Base-by-base conservation (phyloP, 2,329 filamentous ascomycete genomes). In the Aspergillus sp. region DNA sequence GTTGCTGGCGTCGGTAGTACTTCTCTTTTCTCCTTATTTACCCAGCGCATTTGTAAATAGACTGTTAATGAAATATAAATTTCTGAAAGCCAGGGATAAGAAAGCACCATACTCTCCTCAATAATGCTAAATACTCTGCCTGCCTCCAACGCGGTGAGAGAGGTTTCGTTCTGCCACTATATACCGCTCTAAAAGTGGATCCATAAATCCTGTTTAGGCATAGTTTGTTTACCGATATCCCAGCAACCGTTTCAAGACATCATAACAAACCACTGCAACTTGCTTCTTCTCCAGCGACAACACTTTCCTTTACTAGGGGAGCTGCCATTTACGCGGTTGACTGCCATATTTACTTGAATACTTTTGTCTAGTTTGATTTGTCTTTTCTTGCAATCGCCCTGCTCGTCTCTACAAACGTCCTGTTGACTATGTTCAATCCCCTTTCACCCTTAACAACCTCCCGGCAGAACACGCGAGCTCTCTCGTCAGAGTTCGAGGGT, bases 401-500 rank as follows among this genome's bases (percentile, higher is more conserved):
- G 41, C 18, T 39, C 17, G 15, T 18, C 8, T 24, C 20, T n/a
- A 26, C 18, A 18, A 54, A 45, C 52, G 50, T 58, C 50, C 53
- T 22, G 48, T 59, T 34, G 59, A 64, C 41, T 53, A 78, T 78
- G 74, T 68, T 74, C 54, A 71, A 71, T 55, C 74, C 75, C 51
- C 63, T 78, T 32, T 76, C 73, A 5, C 71, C 73, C n/a, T 68
- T 78, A 45, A 74, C 75, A 41, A 66, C 74, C 24, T 75, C 75
- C 44, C 72, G 68, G 59, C 75, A 76, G 58, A 78, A 78, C 61
- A 69, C 69, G 42, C 72, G 75, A 58, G 66, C 66, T 48, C 66
- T 66, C 32, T 74, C 70, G n/a, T 65, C 66, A 41, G 62, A 59
- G 53, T 63, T 59, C 38, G 59, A 58, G 34, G 59, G 55, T 30